Percentiles rank a stretch among this genome's conserved stretches.
Evolutionary conservation across 2,329 filamentous ascomycete genomes (phyloP).

Genomic region (Coniochaeta pulveracea): DNA sequence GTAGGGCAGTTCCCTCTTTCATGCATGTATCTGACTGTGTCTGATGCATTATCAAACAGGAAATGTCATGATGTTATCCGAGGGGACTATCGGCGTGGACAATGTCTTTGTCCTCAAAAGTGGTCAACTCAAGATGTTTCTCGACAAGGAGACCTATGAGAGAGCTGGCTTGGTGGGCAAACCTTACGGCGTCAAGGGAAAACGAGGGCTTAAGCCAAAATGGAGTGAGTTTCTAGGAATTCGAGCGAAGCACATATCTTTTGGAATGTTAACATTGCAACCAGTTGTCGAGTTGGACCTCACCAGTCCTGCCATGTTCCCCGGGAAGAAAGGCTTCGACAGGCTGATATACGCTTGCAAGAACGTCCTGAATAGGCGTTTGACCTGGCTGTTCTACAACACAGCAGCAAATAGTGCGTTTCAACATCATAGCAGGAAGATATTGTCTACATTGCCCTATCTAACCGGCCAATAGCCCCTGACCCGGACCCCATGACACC

Average conservation of each 20-base stretch:
- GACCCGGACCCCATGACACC: constrained; percentile 35
- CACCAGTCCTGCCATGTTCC: constrained; percentile 61
- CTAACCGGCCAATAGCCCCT: constrained; percentile 27
- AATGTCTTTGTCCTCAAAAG: constrained; percentile 61
- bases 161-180: constrained; percentile 69
- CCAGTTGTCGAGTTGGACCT: constrained; percentile 70
- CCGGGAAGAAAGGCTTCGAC: constrained; percentile 75
- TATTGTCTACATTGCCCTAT: too few species aligned
- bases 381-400: constrained; percentile 73
- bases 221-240: constrained; percentile 47
- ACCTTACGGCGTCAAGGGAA: constrained; percentile 47
- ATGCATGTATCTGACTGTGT: not conserved
- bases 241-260: not conserved
- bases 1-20: constrained; percentile 26
- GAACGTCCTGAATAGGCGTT: constrained; percentile 56
- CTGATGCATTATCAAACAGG: constrained; percentile 47
- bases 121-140: constrained; percentile 63
- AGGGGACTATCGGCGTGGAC: constrained; percentile 59
- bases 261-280: not conserved
- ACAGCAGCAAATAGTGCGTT: constrained; percentile 26
- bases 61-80: constrained; percentile 72
- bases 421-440: not conserved
- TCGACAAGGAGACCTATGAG: constrained; percentile 76
- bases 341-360: constrained; percentile 67
- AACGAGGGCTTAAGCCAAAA: constrained; percentile 50